phyloP scores from a whole-genome alignment of 768 basidiomycete genomes.

The Tulasnella sp. region DNA sequence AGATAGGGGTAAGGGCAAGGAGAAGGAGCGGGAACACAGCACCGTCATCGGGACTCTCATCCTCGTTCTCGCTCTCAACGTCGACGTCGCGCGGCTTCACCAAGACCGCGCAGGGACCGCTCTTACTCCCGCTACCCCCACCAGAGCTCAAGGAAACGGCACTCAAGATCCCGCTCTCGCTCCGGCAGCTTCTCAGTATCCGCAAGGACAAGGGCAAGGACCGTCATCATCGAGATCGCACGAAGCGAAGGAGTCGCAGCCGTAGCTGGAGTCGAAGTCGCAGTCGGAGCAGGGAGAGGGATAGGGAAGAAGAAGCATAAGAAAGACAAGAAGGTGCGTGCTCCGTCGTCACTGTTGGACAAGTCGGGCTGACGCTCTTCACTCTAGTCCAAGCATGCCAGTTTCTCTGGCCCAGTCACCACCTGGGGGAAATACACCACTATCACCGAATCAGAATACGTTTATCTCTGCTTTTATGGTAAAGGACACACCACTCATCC shows the following conservation, averaged over 20 bases:
- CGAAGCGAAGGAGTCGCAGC: constrained; percentile 26
- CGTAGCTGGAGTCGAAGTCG: constrained; percentile 31
- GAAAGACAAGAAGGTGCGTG: constrained; percentile 62
- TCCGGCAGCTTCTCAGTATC: constrained; percentile 30
- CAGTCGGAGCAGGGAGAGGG: constrained; percentile 32
- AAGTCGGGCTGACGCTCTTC: not conserved
- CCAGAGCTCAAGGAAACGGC: not conserved
- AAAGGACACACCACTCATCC: not conserved
- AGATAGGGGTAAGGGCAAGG: constrained; percentile 12
- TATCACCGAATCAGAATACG: constrained; percentile 80
- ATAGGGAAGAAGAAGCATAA: constrained; percentile 59
- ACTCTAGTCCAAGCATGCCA: constrained; percentile 42
- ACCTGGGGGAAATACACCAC: constrained; percentile 87
- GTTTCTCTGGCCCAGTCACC: constrained; percentile 51
- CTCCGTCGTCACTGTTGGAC: constrained; percentile 19
- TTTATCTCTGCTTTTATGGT: constrained; percentile 24
- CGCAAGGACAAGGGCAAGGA: constrained; percentile 41
- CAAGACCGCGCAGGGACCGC: constrained; percentile 10
- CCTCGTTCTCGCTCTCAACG: not conserved
- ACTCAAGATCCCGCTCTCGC: constrained; percentile 27
- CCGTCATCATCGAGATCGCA: not conserved
- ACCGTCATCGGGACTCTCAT: constrained; percentile 3
- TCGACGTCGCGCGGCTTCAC: constrained; percentile 17
- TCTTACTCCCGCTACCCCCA: constrained; percentile 16
- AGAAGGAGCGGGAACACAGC: constrained; percentile 7